Base-by-base conservation (phyloP, 371 early-diverging fungal species). In the Thermomucor indicae-seudaticae region DNA sequence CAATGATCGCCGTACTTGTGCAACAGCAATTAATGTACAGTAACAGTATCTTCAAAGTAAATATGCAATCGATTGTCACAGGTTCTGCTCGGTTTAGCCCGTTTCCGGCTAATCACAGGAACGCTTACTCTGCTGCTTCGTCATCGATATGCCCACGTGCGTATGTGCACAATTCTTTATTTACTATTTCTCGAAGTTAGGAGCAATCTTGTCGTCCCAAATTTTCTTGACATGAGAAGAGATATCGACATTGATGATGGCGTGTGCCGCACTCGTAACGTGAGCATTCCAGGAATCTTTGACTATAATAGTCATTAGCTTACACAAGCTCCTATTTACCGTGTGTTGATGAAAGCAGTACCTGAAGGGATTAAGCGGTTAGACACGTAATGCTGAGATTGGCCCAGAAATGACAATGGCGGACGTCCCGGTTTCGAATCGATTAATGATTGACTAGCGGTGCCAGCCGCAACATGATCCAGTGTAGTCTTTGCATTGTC, bases 221-320 rank as follows among this genome's bases (percentile, higher is more conserved):
- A 64, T 47, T 12, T 54, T 35, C 4, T 53, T 56, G 6, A 56
- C 49, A 40, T 47, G 53, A 4, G 37, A 39, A 23, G 64, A 55
- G 35, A 66, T 30, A 55, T 72, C 54, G 6, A 65, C 58, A 23
- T 62, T 60, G 38, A 69, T 66, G 22, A 72, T 44, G 14, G 57
- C 17, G 7, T 56, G 60, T 17, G 73, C 64, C 31, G 52, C 53
- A n/a, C 51, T 29, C 12, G 57, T 45, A 6, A 72, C 49, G 35
- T 72, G 73, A 1, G 46, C 58, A 48, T 72, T 72, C 73, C 73
- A 72, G 14, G 57, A 51, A 27, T 58, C 55, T 52, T 72, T 72
- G 23, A 72, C 73, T 72, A 47, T 29, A 24, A 39, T 28, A 34
- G 38, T 43, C 28, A 27, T 20, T 31, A 8, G 28, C 31, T 4